phyloP scores from a whole-genome alignment of 1,139 yeast genomes.

The Groenewaldozyma auringiensis region DNA sequence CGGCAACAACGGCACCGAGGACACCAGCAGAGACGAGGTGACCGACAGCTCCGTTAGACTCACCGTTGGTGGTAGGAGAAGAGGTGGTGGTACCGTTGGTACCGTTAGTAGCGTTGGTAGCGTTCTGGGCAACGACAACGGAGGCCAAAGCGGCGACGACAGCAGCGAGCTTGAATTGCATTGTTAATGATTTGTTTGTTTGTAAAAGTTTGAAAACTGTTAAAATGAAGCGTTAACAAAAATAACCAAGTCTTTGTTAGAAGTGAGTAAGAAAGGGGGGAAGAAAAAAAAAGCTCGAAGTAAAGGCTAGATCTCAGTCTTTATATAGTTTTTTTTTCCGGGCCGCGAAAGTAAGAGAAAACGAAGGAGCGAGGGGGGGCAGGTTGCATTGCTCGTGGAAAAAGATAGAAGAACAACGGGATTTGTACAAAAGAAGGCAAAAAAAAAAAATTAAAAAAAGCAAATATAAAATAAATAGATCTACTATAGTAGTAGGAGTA shows the following conservation, averaged over 20 bases:
- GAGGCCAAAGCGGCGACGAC: slow-evolving; percentile 41
- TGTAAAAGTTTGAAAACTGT: slow-evolving; percentile 2
- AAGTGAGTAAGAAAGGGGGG: slow-evolving; percentile 5
- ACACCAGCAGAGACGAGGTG: slow-evolving; percentile 53
- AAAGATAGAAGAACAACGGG: background rate
- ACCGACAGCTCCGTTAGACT: slow-evolving; percentile 45
- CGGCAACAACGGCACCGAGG: slow-evolving; percentile 69
- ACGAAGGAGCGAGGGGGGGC: background rate
- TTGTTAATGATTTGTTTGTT: slow-evolving; percentile 26
- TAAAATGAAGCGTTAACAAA: slow-evolving; percentile 1
- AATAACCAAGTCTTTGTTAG: slow-evolving; percentile 1
- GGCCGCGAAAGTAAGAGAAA: too few relatives aligned
- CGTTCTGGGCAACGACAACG: slow-evolving; percentile 40
- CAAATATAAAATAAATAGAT: background rate
- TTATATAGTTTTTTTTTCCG: slow-evolving; percentile 10
- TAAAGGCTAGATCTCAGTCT: slow-evolving; percentile 3
- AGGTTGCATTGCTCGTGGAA: background rate
- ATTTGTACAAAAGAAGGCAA: slow-evolving; percentile 1
- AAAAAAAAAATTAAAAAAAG: background rate
- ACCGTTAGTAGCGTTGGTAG: slow-evolving; percentile 33
- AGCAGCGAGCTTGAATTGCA: slow-evolving; percentile 56
- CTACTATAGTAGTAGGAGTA: background rate
- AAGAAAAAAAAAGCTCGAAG: slow-evolving; percentile 9
- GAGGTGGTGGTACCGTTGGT: slow-evolving; percentile 33
- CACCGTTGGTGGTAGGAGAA: slow-evolving; percentile 29